phyloP scores from a whole-genome alignment of 148 eudicot genomes.

The Amaranthus cruentus region DNA sequence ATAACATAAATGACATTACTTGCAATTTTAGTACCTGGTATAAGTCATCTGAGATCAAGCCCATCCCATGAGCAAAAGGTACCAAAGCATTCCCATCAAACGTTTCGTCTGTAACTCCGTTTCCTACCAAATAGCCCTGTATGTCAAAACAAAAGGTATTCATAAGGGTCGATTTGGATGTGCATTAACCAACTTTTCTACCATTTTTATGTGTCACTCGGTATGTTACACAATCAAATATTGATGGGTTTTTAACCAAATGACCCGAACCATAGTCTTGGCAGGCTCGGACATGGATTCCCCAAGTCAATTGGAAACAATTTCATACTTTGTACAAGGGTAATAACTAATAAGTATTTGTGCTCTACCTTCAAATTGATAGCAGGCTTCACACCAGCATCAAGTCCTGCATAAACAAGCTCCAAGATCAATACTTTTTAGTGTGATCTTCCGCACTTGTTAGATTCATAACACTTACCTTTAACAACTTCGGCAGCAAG shows the following conservation, averaged over 20 bases:
- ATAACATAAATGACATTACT: too few species aligned
- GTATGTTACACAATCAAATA: too few species aligned
- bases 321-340: background rate
- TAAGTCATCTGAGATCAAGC: conserved; percentile 75
- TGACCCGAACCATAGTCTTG: too few species aligned
- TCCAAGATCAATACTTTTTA: background rate
- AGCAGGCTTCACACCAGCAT: conserved; percentile 65
- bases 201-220: too few species aligned
- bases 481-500: conserved; percentile 74
- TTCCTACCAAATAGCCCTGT: conserved; percentile 99
- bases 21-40: conserved; percentile 39
- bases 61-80: conserved; percentile 95
- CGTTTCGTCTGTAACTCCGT: conserved; percentile 74
- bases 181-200: too few species aligned
- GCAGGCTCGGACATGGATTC: too few species aligned
- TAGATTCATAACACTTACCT: conserved; percentile 36
- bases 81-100: conserved; percentile 93
- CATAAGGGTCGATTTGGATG: too few species aligned
- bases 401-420: conserved; percentile 45
- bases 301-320: background rate
- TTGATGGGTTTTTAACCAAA: too few species aligned
- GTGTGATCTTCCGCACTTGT: too few species aligned
- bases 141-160: background rate
- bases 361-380: conserved; percentile 68
- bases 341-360: background rate